These are phyloP conservation scores for Inonotus hispidus DNA, from an alignment of 1,284 basidiomycete genomes.

Conservation along the genomic window DNA sequence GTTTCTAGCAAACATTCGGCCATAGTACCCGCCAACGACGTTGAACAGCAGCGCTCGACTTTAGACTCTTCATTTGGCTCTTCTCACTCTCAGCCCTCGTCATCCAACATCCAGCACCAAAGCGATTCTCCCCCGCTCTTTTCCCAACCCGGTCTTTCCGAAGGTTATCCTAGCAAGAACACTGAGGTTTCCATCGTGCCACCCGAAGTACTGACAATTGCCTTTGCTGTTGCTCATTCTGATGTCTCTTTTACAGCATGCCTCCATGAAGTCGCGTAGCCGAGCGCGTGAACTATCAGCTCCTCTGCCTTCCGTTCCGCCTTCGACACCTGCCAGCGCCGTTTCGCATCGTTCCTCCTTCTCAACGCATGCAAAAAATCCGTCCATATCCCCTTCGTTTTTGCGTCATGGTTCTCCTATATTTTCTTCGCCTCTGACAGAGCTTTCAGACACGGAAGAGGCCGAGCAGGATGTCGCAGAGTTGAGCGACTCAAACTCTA, in stretches of 20 bases:
- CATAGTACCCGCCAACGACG: slow-evolving; percentile 3
- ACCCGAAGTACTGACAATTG: slow-evolving; percentile 6
- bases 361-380: background rate
- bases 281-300: slow-evolving; percentile 11
- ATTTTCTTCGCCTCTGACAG: slow-evolving; percentile 12
- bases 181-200: background rate
- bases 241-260: background rate
- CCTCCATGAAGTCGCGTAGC: background rate
- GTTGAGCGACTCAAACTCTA: slow-evolving; percentile 14
- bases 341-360: slow-evolving; percentile 7
- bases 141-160: slow-evolving; percentile 3
- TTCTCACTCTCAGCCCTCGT: background rate
- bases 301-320: slow-evolving; percentile 17
- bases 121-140: background rate
- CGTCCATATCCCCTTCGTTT: background rate
- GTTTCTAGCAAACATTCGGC: slow-evolving; percentile 4
- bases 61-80: background rate
- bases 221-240: background rate
- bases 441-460: slow-evolving; percentile 11
- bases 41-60: slow-evolving; percentile 3
- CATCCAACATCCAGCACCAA: background rate
- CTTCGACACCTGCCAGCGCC: slow-evolving; percentile 14
- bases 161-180: background rate
- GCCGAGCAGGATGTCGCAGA: slow-evolving; percentile 5
- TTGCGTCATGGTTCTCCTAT: background rate